Conservation (phyloP, 31 red algal species). For the Asparagopsis taxiformis region DNA sequence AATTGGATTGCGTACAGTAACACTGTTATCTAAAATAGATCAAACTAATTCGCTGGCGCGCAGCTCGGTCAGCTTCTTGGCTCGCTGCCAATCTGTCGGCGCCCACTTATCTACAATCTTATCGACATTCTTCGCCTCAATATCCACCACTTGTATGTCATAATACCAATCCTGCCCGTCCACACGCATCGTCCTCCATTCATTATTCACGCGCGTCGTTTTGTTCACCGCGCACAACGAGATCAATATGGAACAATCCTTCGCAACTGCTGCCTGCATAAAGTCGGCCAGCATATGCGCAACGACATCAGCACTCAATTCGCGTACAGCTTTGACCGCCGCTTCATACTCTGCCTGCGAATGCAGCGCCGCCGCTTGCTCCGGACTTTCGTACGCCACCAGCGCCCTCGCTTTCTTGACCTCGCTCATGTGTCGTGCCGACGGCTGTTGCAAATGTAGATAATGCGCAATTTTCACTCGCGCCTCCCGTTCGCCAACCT, state of each 20-base stretch:
- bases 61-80: neutral
- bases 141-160: conserved; percentile 1
- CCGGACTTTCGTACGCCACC: conserved; percentile 11
- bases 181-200: neutral
- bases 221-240: conserved; percentile 14
- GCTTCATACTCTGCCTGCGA: conserved; percentile 7
- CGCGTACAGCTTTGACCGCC: conserved; percentile 9
- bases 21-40: too few relatives aligned
- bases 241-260: conserved; percentile 62
- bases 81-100: neutral
- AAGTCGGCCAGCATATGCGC: conserved; percentile 41
- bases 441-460: neutral
- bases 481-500: conserved; percentile 26
- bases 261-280: conserved; percentile 55
- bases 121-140: neutral
- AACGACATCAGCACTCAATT: neutral
- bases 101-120: conserved; percentile 11
- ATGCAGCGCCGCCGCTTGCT: conserved; percentile 20
- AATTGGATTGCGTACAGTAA: neutral
- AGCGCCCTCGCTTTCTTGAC: neutral
- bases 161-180: conserved; percentile 1
- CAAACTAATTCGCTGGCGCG: too few relatives aligned
- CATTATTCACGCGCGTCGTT: neutral
- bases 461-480: conserved; percentile 4
- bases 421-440: neutral